phyloP scores from a whole-genome alignment of 208 protist species.

The Leishmania guyanensis region DNA sequence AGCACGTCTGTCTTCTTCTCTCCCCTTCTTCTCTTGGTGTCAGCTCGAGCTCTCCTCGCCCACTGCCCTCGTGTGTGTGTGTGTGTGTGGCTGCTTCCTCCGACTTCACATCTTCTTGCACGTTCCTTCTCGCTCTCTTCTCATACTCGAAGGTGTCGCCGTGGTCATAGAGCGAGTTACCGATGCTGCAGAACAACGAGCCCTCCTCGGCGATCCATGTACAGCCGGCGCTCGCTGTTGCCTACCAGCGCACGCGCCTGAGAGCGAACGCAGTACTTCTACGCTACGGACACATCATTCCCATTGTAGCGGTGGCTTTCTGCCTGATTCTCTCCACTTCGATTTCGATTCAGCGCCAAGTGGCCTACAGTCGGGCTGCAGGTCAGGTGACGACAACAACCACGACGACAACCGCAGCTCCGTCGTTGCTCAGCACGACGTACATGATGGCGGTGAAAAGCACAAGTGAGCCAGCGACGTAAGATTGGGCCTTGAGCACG shows the following conservation, averaged over 20 bases:
- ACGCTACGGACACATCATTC: conserved; percentile 44
- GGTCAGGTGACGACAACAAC: conserved; percentile 2
- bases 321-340: conserved; percentile 37
- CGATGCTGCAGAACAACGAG: conserved; percentile 12
- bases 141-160: not conserved
- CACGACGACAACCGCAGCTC: conserved; percentile 11
- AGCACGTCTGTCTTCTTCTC: not conserved
- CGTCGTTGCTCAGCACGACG: not conserved
- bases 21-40: not conserved
- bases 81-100: not conserved
- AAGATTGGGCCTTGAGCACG: not conserved
- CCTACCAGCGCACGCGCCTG: conserved; percentile 21
- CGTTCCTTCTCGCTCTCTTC: not conserved
- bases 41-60: not conserved
- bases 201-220: conserved; percentile 21
- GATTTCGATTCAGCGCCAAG: conserved; percentile 39
- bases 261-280: conserved; percentile 34
- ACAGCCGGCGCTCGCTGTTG: conserved; percentile 5
- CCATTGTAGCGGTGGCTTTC: conserved; percentile 30
- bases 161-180: not conserved
- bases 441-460: not conserved
- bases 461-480: not conserved
- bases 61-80: not conserved
- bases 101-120: not conserved
- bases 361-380: conserved; percentile 16